Base-by-base conservation (phyloP, 768 basidiomycete genomes). In the Trametes sanguinea region DNA sequence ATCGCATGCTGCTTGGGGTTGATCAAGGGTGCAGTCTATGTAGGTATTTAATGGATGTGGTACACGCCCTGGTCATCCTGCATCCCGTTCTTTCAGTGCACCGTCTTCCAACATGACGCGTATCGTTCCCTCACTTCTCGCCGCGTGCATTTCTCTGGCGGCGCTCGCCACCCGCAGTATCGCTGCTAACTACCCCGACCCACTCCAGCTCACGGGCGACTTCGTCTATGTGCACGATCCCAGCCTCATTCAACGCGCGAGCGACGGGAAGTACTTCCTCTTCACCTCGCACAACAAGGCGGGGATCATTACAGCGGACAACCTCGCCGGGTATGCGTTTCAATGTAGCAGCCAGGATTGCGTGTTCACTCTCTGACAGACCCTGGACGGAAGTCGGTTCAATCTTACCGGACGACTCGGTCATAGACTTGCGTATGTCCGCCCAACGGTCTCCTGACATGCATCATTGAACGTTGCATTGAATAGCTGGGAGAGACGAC, bases 341-440 rank as follows among this genome's bases (percentile, higher is more conserved):
- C 37, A n/a, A 11, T 22, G 7, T 11, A 11, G n/a, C 39, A 17
- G 27, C 46, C 32, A 8, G 8, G 13, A 6, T 8, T 47, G 22
- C 27, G 16, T 27, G 47, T 30, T 44, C 16, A 44, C 46, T 5
- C 30, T 5, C 2, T 32, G 9, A 5, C 55, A 69, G 66, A 13
- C 68, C 68, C 2, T 69, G 68, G 68, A 67, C 64, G 1, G 37
- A 56, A 10, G 64, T 61, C 1, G 68, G 68, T 10, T 67, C 66
- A 8, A 62, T 69, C 30, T 61, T 69, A 1, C 46, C 66, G 2
- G 48, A 39, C 30, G 55, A 61, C 29, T 69, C 68, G 10, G 22
- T 44, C 5, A 69, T 69, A 27, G 54, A 63, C 33, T 47, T 66
- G 7, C 59, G 65, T 66, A 33, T 27, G 48, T 17, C 61, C 40